Evolutionary conservation across 2,329 filamentous ascomycete genomes (phyloP).

Genomic region (Fusarium foetens): DNA sequence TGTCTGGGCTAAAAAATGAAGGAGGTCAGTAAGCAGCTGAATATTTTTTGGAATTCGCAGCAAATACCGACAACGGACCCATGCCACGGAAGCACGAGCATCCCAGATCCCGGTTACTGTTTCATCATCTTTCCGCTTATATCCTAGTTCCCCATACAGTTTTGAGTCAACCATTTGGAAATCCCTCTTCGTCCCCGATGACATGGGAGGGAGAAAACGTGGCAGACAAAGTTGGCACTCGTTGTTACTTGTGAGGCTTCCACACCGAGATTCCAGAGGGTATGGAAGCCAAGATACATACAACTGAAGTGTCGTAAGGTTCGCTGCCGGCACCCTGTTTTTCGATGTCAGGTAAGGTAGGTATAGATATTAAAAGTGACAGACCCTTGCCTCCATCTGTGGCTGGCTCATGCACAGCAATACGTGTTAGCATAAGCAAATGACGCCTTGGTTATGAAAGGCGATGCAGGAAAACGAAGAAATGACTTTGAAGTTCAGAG

Average conservation of each 20-base stretch:
- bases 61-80: slow-evolving; percentile 22
- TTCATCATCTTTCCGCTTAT: slow-evolving; percentile 26
- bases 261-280: background rate
- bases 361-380: background rate
- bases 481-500: slow-evolving; percentile 2
- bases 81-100: slow-evolving; percentile 20
- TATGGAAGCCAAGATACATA: background rate
- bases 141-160: slow-evolving; percentile 8
- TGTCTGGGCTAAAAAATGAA: slow-evolving; percentile 12
- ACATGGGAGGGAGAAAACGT: slow-evolving; percentile 12
- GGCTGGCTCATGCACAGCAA: slow-evolving; percentile 18
- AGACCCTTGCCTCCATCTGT: background rate
- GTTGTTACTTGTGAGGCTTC: background rate
- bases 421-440: slow-evolving; percentile 24
- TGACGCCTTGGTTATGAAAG: slow-evolving; percentile 5
- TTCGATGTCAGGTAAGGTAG: background rate
- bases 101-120: slow-evolving; percentile 25
- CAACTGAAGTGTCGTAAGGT: background rate
- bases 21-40: slow-evolving; percentile 29
- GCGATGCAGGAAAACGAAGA: background rate
- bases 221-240: slow-evolving; percentile 13
- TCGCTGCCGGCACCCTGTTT: background rate
- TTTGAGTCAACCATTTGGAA: slow-evolving; percentile 1
- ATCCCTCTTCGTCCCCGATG: slow-evolving; percentile 5
- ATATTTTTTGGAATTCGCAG: slow-evolving; percentile 7